Evolutionary conservation across 192 early-diverging fungal species (phyloP).

Genomic region (Backusella psychrophila): DNA sequence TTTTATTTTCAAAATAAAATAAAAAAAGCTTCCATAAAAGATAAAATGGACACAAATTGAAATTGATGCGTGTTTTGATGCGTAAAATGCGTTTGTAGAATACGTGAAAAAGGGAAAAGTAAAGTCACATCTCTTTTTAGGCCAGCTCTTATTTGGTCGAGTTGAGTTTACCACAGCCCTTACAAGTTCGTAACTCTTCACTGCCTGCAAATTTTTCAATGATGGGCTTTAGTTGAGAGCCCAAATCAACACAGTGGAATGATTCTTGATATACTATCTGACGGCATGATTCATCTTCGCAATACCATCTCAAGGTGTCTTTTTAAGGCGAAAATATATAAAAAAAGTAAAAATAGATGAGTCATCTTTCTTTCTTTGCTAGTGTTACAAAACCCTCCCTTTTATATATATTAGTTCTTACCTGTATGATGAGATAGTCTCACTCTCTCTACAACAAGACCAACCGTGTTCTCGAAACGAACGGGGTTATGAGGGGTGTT

Average conservation of each 20-base stretch:
- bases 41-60: neutral
- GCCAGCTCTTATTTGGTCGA: constrained; percentile 37
- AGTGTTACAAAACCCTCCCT: neutral
- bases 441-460: constrained; percentile 93
- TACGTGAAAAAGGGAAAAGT: neutral
- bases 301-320: constrained; percentile 97
- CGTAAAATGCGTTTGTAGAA: neutral
- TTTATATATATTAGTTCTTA: constrained; percentile 28
- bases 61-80: neutral
- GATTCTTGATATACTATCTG: constrained; percentile 83
- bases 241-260: constrained; percentile 90
- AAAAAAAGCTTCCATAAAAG: neutral
- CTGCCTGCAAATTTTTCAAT: constrained; percentile 78
- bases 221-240: constrained; percentile 87
- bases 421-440: constrained; percentile 68
- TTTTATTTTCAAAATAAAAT: neutral
- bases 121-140: neutral
- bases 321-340: neutral
- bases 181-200: constrained; percentile 74
- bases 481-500: constrained; percentile 95
- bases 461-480: constrained; percentile 90
- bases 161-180: constrained; percentile 64
- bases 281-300: constrained; percentile 65
- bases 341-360: constrained; percentile 15
- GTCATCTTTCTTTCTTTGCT: neutral